Evolutionary conservation across 331 rosid species (phyloP), one percentile per base, ranked within the genome.

Genomic region (Rhamnella rubrinervis): DNA sequence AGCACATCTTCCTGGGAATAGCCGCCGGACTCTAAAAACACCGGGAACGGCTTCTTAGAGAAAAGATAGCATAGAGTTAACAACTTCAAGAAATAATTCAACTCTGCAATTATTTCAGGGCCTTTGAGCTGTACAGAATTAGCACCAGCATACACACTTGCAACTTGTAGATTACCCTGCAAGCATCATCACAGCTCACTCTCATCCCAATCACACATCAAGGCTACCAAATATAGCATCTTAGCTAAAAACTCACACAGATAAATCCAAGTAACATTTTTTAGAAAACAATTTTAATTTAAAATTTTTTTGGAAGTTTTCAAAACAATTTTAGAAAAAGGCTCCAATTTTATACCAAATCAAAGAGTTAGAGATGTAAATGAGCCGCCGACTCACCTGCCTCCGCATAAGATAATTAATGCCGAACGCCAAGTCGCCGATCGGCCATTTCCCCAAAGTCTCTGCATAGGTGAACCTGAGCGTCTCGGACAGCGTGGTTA

Each of bases 371-470:
- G 25, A 53, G 25, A 21, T 1, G 20, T 18, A 8, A 19, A 23
- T 19, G 38, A 62, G 47, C 14, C 4, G 37, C 16, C 6, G 61
- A 44, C 67, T 21, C 16, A 85, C 98, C 98, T 93, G 98, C 83
- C 92, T 82, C 63, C 95, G 86, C 84, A 93, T 91, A 71, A 88
- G 85, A 79, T 88, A 93, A 65, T 93, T 93, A 78, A 93, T 91
- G 23, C 98, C 98, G 50, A 93, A 93, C 38, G 98, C 98, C 88
- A 93, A 84, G 77, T 93, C 98, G 49, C 98, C 97, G 72, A 93
- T 93, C 60, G 97, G 97, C 98, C 98, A 93, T 68, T 91, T 93
- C 1, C 97, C 97, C 20, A 93, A 75, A 11, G 98, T 93, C 71
- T 93, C 97, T 0, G 98, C 77, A 67, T 93, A 91, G 5, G 96